phyloP scores from a whole-genome alignment of 768 basidiomycete genomes.

The Obba rivulosa region DNA sequence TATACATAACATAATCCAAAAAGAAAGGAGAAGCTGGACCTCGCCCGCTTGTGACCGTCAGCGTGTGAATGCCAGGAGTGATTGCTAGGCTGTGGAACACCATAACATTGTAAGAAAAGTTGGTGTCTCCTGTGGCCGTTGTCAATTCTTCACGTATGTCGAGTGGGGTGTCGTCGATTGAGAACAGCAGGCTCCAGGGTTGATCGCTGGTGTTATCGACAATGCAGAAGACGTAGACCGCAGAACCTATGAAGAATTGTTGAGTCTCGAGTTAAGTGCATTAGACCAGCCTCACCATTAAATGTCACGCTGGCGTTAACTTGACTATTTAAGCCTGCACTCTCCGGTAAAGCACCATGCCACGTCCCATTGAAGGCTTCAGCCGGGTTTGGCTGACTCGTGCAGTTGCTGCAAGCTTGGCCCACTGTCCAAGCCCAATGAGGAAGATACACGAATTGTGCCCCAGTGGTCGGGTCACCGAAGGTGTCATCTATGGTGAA shows the following conservation, averaged over 20 bases:
- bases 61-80: slow-evolving; percentile 21
- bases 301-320: slow-evolving; percentile 28
- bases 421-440: slow-evolving; percentile 1
- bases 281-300: slow-evolving; percentile 24
- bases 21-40: slow-evolving; percentile 22
- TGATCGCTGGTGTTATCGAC: slow-evolving; percentile 5
- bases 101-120: slow-evolving; percentile 23
- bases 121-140: neutral
- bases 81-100: slow-evolving; percentile 25
- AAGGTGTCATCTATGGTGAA: slow-evolving; percentile 5
- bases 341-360: slow-evolving; percentile 9
- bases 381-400: slow-evolving; percentile 1
- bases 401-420: slow-evolving; percentile 5
- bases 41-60: slow-evolving; percentile 29
- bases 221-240: slow-evolving; percentile 40
- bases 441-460: slow-evolving; percentile 2
- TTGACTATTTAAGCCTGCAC: neutral
- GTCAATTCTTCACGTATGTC: neutral
- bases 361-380: slow-evolving; percentile 6
- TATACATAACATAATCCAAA: slow-evolving; percentile 35
- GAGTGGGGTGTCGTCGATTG: neutral
- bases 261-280: neutral
- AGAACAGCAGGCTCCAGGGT: neutral
- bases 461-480: slow-evolving; percentile 1
- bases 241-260: slow-evolving; percentile 28